Evolutionary conservation across 345 rosid genomes (phyloP), one percentile per base, ranked within the genome.

Genomic region (Cardamine occulta): DNA sequence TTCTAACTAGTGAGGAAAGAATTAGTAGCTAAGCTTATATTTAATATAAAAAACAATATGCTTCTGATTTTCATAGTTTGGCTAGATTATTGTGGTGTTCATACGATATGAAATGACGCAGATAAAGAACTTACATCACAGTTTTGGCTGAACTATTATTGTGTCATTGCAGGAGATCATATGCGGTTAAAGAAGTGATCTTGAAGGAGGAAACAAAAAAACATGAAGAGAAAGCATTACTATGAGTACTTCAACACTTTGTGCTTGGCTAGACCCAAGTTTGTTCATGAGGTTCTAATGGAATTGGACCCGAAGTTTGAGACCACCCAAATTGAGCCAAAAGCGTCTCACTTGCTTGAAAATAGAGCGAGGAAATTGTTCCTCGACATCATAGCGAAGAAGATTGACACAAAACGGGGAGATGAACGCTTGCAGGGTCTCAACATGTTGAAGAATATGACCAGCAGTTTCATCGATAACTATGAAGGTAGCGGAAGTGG

Each of bases 171-270:
- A 40, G 66, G 47, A 60, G 67, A 75, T 58, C 15, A 6, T 74
- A 61, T 40, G 72, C 14, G 70, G 70, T 45, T 48, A 4, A 8
- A 17, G 10, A 18, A 52, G 13, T 48, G 57, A 66, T 35, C 70
- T 3, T 7, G 26, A 23, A 35, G 56, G 5, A 6, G 35, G 7
- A n/a, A n/a, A 18, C 3, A 69, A 10, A 69, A 19, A 56, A n/a
- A n/a, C n/a, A 85, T 75, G 85, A 82, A 72, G 80, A 86, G 79
- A 93, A 93, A 81, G 92, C 74, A 44, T 78, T 93, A 88, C 83
- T 87, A 93, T 54, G 98, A 93, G 74, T 93, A 93, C 80, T 93
- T 91, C 78, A 93, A 93, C 78, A 93, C 98, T 28, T 85, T 93
- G 42, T 89, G 91, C 77, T 80, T 93, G 68, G 97, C 98, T 14